Evolutionary conservation across 78 protist genomes (phyloP), one percentile per base, ranked within the genome.

Genomic region (Ministeria vibrans): DNA sequence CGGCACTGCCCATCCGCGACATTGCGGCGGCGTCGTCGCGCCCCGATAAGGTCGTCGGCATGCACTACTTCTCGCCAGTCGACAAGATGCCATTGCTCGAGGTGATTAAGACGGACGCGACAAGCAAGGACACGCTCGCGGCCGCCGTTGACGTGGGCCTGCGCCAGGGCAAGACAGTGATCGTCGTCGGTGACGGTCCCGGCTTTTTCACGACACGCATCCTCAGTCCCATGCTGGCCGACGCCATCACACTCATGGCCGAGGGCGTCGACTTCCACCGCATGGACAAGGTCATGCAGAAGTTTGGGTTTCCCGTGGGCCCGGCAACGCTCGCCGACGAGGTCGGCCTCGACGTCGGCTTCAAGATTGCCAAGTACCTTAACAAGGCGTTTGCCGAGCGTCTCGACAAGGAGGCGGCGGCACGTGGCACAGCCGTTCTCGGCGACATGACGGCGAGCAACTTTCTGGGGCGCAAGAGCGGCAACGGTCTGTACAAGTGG

Each of bases 241-340:
- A 92, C 80, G 77, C 85, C 30, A 45, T 69, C 39, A 81, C 68
- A 6, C 74, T 88, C 38, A 28, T 79, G 59, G n/a, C 15, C 42
- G 70, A 82, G 39, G 86, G 83, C 70, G 75, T 69, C 36, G 74
- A 55, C 44, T 34, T 66, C 43, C 0, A 41, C n/a, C 13, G 43
- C 59, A 1, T 92, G 51, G 92, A 92, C 86, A 4, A 27, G 55
- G 80, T 55, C 30, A 28, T 90, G 62, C 43, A 42, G 49, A 41
- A 51, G 61, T 90, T 80, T 44, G 95, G 95, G 43, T 80, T 83
- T 79, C 95, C 95, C n/a, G 83, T 92, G 43, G 95, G 95, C 25
- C 87, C 91, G 5, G 20, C 87, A 66, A 64, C 87, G 25, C 90
- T 92, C 18, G 53, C 44, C 28, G 95, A 92, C 78, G 93, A 92